Base-by-base conservation (phyloP, 2,329 filamentous ascomycete species). In the Cytospora piceae region DNA sequence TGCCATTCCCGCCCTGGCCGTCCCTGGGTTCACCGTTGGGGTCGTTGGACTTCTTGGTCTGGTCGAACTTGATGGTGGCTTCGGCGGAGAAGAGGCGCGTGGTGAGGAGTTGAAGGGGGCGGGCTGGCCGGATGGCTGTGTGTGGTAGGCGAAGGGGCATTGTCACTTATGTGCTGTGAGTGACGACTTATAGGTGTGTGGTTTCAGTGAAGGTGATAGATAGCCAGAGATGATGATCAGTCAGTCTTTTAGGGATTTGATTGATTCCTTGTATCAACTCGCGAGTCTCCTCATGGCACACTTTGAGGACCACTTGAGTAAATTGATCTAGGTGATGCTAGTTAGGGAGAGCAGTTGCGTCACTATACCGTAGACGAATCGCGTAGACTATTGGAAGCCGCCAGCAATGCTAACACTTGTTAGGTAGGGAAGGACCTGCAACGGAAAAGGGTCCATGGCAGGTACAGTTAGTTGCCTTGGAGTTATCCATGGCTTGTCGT, bases 41-140 rank as follows among this genome's bases (percentile, higher is more conserved):
- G n/a, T 20, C 14, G 27, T 62, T 62, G 20, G 52, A 27, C 14
- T 34, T 42, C 42, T 49, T 62, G 1, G 34, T 55, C 37, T 61
- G 59, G 27, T 61, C 59, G 27, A 46, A 24, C 1, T 20, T 49
- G 52, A 49, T 54, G 22, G 37, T 12, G 2, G 34, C 49, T 9
- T 15, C 9, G 11, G 24, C 8, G n/a, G 59, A 34, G 2, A 24
- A 46, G 34, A 32, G 52, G 52, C n/a, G n/a, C 27, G 5, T 20
- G 52, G 37, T 31, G 52, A 22, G n/a, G 7, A 27, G 24, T n/a
- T 39, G n/a, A 9, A 11, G 46, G 9, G 22, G 46, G 46, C 46
- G 46, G 46, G 46, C 4, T 49, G 46, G n/a, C 46, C 46, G 46
- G 46, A 49, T n/a, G 46, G 46, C 20, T 24, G 46, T 8, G 3